phyloP scores from a whole-genome alignment of 1,284 basidiomycete genomes.

The Lignosus rhinocerotis region DNA sequence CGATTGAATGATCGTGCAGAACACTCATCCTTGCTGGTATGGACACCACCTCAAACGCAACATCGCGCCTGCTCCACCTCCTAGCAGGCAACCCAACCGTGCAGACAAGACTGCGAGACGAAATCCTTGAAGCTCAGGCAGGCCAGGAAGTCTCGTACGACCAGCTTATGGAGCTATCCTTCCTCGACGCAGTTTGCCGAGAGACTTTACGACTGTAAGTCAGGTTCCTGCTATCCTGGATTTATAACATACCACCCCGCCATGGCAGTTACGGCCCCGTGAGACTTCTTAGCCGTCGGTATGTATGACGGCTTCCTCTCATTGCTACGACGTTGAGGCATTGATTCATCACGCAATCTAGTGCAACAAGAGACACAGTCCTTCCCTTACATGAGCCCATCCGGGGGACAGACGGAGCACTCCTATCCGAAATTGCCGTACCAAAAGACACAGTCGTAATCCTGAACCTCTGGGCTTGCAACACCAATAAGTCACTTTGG shows the following conservation, averaged over 20 bases:
- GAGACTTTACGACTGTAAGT: slow-evolving; percentile 34
- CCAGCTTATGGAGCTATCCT: slow-evolving; percentile 31
- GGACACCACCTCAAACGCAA: slow-evolving; percentile 32
- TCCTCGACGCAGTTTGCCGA: slow-evolving; percentile 35
- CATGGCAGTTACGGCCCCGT: background rate
- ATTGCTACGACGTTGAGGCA: too few relatives aligned
- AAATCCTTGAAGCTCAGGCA: slow-evolving; percentile 24
- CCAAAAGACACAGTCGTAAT: slow-evolving; percentile 47
- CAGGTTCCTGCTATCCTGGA: background rate
- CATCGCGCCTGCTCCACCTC: slow-evolving; percentile 30
- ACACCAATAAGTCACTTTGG: slow-evolving; percentile 51
- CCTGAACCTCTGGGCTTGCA: slow-evolving; percentile 48
- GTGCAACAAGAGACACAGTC: slow-evolving; percentile 23
- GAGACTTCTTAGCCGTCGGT: background rate
- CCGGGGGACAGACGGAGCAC: slow-evolving; percentile 30
- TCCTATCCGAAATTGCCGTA: slow-evolving; percentile 40
- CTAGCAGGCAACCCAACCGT: slow-evolving; percentile 5
- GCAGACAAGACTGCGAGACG: slow-evolving; percentile 22
- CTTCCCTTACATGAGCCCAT: slow-evolving; percentile 30
- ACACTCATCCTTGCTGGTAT: slow-evolving; percentile 31
- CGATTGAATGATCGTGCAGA: slow-evolving; percentile 1
- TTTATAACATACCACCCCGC: background rate
- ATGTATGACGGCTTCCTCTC: slow-evolving; percentile 9
- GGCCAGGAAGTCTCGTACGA: slow-evolving; percentile 29
- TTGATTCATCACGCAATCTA: background rate